A percentile compares a stretch with the other conserved stretches of the same genome.
Evolutionary conservation across 2,329 filamentous ascomycete genomes (phyloP).

Genomic region (Mariannaea sp.): DNA sequence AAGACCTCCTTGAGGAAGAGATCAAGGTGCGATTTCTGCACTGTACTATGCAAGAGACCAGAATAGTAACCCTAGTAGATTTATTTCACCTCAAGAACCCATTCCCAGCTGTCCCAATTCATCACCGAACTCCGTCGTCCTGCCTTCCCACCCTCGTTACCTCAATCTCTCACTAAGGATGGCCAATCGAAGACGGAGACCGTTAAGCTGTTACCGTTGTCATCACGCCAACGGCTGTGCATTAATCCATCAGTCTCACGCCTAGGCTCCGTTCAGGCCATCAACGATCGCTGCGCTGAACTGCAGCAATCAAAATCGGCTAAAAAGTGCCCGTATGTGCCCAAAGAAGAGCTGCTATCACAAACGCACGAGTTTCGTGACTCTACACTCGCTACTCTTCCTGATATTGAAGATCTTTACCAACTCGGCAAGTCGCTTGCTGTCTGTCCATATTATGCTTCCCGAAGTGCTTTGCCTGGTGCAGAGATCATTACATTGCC

Average conservation of each 20-base stretch:
- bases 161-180: constrained; percentile 44
- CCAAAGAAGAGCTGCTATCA: constrained; percentile 74
- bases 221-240: constrained; percentile 85
- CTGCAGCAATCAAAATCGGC: constrained; percentile 71
- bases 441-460: constrained; percentile 97
- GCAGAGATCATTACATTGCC: constrained; percentile 92
- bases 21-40: constrained; percentile 60
- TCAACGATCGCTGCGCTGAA: constrained; percentile 92
- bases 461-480: constrained; percentile 77
- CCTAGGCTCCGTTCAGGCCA: constrained; percentile 73
- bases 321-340: constrained; percentile 75
- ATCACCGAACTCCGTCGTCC: constrained; percentile 80
- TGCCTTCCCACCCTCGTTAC: constrained; percentile 73
- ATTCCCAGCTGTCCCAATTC: constrained; percentile 90
- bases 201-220: constrained; percentile 81
- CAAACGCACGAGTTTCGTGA: constrained; percentile 83
- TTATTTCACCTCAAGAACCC: constrained; percentile 90
- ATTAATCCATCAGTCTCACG: constrained; percentile 83
- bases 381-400: constrained; percentile 78
- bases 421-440: constrained; percentile 76
- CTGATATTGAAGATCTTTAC: constrained; percentile 91
- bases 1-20: constrained; percentile 62
- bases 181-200: constrained; percentile 40
- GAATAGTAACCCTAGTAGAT: constrained; percentile 57
- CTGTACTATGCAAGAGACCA: constrained; percentile 6